A percentile compares a stretch with the other conserved stretches of the same genome.
Evolutionary conservation across 2,329 filamentous ascomycete genomes (phyloP).

Genomic region (Fusarium palustre): DNA sequence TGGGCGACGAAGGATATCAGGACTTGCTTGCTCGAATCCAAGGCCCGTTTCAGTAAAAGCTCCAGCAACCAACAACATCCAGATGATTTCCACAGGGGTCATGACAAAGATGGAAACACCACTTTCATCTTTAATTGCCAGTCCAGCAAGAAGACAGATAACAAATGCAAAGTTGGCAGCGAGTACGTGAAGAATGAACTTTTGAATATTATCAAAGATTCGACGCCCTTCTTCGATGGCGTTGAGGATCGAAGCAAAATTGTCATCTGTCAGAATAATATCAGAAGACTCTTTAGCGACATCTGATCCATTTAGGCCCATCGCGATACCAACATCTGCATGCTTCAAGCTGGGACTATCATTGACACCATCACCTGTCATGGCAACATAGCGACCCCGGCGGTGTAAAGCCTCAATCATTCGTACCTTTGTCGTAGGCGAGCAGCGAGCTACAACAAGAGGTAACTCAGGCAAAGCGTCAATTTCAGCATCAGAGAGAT

Average conservation of each 20-base stretch:
- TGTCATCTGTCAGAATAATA: slow-evolving; percentile 77
- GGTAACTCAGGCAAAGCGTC: slow-evolving; percentile 72
- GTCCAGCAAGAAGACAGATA: slow-evolving; percentile 72
- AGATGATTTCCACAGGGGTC: slow-evolving; percentile 77
- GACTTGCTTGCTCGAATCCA: slow-evolving; percentile 74
- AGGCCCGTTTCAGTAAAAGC: slow-evolving; percentile 78
- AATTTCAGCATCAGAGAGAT: slow-evolving; percentile 70
- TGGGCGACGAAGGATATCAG: slow-evolving; percentile 74
- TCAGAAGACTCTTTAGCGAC: slow-evolving; percentile 75
- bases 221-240: slow-evolving; percentile 73
- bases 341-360: slow-evolving; percentile 75
- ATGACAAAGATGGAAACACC: slow-evolving; percentile 76
- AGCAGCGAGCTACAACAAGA: slow-evolving; percentile 76
- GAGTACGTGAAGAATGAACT: slow-evolving; percentile 75
- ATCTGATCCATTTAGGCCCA: slow-evolving; percentile 73
- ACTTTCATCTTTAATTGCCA: slow-evolving; percentile 74
- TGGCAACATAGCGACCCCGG: slow-evolving; percentile 70
- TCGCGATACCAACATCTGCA: slow-evolving; percentile 77
- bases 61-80: slow-evolving; percentile 80
- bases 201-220: slow-evolving; percentile 78
- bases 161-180: slow-evolving; percentile 77
- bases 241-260: slow-evolving; percentile 63
- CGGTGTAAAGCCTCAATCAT: slow-evolving; percentile 81
- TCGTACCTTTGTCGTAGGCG: slow-evolving; percentile 76
- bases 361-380: slow-evolving; percentile 79